phyloP scores from a whole-genome alignment of 2,329 filamentous ascomycete species.

The Ophiosphaerella herpotricha region DNA sequence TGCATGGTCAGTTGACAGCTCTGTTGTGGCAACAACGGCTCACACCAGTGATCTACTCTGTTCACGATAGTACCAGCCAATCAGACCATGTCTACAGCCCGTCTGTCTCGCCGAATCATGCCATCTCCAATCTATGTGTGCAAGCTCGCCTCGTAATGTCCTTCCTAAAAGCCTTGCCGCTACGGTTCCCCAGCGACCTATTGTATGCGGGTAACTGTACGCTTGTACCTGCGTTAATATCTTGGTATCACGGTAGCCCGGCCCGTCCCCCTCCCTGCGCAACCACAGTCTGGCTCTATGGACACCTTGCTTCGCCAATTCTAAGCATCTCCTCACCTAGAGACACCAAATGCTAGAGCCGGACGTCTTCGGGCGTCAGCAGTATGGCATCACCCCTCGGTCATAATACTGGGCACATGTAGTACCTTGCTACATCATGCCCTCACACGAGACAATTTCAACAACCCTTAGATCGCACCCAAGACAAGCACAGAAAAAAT shows the following conservation, averaged over 20 bases:
- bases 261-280: slow-evolving; percentile 13
- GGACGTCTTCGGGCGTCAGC: background rate
- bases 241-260: slow-evolving; percentile 16
- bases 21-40: slow-evolving; percentile 13
- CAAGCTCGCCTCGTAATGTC: background rate
- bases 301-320: slow-evolving; percentile 14
- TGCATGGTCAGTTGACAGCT: slow-evolving; percentile 26
- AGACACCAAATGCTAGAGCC: background rate
- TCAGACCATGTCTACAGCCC: no score
- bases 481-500: background rate
- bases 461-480: slow-evolving; percentile 3
- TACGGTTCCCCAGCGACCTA: slow-evolving; percentile 10
- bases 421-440: slow-evolving; percentile 16
- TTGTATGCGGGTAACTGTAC: slow-evolving; percentile 12
- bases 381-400: slow-evolving; percentile 7
- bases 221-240: slow-evolving; percentile 20
- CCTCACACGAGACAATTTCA: slow-evolving; percentile 17
- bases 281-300: slow-evolving; percentile 5
- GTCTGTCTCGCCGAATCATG: no score
- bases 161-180: background rate
- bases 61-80: slow-evolving; percentile 10
- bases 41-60: slow-evolving; percentile 3
- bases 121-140: background rate
- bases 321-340: slow-evolving; percentile 2
- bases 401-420: background rate